Conservation (phyloP, 805 yeast genomes). For the Candida sakaeoensis region DNA sequence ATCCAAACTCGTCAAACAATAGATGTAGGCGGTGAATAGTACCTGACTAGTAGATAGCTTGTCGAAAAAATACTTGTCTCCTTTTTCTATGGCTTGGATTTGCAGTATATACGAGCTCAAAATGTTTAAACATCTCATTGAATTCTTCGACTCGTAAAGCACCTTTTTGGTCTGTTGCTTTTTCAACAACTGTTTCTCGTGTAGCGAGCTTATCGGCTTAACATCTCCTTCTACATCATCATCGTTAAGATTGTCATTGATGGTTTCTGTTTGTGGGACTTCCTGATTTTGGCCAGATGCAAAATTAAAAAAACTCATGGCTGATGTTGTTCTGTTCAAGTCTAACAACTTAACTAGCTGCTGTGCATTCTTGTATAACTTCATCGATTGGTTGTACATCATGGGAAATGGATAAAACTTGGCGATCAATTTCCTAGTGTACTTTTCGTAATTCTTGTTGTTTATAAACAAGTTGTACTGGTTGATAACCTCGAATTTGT, state of each 20-base stretch:
- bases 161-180: constrained; percentile 30
- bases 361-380: constrained; percentile 36
- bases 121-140: constrained; percentile 28
- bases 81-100: constrained; percentile 14
- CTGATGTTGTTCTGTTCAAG: constrained; percentile 17
- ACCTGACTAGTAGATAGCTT: constrained; percentile 30
- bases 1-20: constrained; percentile 24
- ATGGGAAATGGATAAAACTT: constrained; percentile 63
- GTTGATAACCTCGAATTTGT: constrained; percentile 44
- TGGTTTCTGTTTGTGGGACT: constrained; percentile 28
- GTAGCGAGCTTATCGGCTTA: constrained; percentile 34
- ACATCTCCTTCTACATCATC: constrained; percentile 19
- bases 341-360: constrained; percentile 30
- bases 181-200: constrained; percentile 31
- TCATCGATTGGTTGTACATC: constrained; percentile 66
- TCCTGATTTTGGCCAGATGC: constrained; percentile 10
- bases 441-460: constrained; percentile 54
- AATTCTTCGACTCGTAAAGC: constrained; percentile 29
- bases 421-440: constrained; percentile 53
- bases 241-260: constrained; percentile 17
- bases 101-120: constrained; percentile 18
- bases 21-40: constrained; percentile 37
- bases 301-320: constrained; percentile 28
- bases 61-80: constrained; percentile 7
- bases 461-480: constrained; percentile 57